Percentiles rank a stretch among this genome's conserved stretches.
phyloP scores from a whole-genome alignment of 2,329 filamentous ascomycete species.

The Cercospora zeae-maydis region DNA sequence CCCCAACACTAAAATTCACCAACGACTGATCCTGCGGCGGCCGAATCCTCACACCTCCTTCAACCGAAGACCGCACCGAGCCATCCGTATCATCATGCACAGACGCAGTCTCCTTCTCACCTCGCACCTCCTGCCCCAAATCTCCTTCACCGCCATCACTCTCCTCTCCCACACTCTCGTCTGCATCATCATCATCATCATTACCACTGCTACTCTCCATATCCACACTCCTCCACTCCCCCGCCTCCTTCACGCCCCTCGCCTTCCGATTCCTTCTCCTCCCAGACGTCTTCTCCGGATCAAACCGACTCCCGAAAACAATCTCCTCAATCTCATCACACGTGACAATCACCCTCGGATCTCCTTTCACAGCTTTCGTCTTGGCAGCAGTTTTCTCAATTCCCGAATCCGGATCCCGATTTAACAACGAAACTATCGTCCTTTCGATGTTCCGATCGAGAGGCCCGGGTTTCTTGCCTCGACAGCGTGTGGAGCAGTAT shows the following conservation, averaged over 20 bases:
- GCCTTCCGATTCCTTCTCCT: slow-evolving; percentile 47
- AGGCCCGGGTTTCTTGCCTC: slow-evolving; percentile 44
- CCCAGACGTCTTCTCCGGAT: slow-evolving; percentile 47
- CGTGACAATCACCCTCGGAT: slow-evolving; percentile 49
- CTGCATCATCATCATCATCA: slow-evolving; percentile 4
- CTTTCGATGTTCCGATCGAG: slow-evolving; percentile 53
- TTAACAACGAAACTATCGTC: slow-evolving; percentile 45
- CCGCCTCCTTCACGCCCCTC: slow-evolving; percentile 38
- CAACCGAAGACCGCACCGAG: slow-evolving; percentile 11
- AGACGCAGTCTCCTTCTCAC: slow-evolving; percentile 20
- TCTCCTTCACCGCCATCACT: slow-evolving; percentile 16
- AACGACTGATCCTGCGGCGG: slow-evolving; percentile 46
- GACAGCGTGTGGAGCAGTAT: slow-evolving; percentile 58
- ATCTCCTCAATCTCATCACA: slow-evolving; percentile 50
- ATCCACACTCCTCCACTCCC: slow-evolving; percentile 45
- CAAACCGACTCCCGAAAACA: slow-evolving; percentile 48
- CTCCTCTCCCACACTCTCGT: slow-evolving; percentile 18
- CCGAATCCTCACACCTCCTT: slow-evolving; percentile 30
- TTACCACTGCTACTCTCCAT: slow-evolving; percentile 35
- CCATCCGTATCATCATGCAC: slow-evolving; percentile 11
- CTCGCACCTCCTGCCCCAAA: slow-evolving; percentile 2
- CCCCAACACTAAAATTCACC: slow-evolving; percentile 54
- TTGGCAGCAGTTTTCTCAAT: slow-evolving; percentile 34
- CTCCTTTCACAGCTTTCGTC: slow-evolving; percentile 47
- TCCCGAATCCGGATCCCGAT: slow-evolving; percentile 35